Base-by-base conservation (phyloP, 345 rosid genomes). In the Odontarrhena argentea region DNA sequence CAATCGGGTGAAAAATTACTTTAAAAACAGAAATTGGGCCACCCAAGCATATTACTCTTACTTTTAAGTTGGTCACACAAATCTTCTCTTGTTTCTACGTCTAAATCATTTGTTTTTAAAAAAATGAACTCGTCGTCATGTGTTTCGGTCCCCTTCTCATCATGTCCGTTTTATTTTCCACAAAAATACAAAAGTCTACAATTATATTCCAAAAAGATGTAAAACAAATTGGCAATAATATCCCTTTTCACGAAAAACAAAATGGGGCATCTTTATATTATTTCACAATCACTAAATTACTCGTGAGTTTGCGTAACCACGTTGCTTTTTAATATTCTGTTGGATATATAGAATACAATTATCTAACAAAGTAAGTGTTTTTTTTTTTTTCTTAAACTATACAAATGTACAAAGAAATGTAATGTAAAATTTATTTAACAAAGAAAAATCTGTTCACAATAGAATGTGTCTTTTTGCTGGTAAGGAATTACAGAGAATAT, bases 131-230 rank as follows among this genome's bases (percentile, higher is more conserved):
- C 28, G 52, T 18, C 28, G 52, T 49, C 74, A 70, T 62, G 74
- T 62, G 74, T 43, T 26, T 10, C 4, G 56, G 74, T 70, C 63
- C 63, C 56, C 47, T 52, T 45, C 11, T 14, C 55, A 70, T 62
- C 62, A 34, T 24, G 55, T 61, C 41, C 9, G 45, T 45, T 26
- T 54, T 22, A 26, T 62, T 63, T 61, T 53, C 45, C 49, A 70
- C 49, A 44, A 30, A 15, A 15, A 67, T 43, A 69, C 69, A 41
- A 65, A 52, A 49, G 4, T 24, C 47, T 6, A 38, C 0, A 13
- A 26, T 26, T 41, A 14, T 7, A 24, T 5, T 1, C 7, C 45
- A 44, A 61, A 50, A 1, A 15, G 1, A n/a, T 46, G 13, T 3
- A 6, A 58, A 56, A 14, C 9, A 9, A 18, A 46, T 36, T 36